phyloP scores from a whole-genome alignment of 129 eudicot species.

The Flaveria robusta region DNA sequence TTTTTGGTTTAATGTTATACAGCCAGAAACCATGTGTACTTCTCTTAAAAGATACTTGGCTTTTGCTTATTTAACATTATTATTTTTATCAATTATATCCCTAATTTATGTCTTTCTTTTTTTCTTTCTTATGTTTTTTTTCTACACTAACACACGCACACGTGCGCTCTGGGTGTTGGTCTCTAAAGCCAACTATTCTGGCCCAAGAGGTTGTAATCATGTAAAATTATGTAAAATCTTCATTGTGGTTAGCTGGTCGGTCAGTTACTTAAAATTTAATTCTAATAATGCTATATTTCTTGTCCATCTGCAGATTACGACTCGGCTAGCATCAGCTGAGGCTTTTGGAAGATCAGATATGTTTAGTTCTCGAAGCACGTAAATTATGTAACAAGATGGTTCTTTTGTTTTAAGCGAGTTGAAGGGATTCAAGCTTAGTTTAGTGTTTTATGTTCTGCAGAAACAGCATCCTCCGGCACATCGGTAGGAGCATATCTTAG shows the following conservation, averaged over 20 bases:
- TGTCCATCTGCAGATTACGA: slow-evolving; percentile 12
- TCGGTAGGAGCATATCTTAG: slow-evolving; percentile 3
- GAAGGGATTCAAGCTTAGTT: neutral
- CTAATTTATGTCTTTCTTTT: neutral
- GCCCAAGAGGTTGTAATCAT: neutral
- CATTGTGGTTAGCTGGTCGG: neutral
- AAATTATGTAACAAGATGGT: slow-evolving; percentile 2
- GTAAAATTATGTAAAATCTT: neutral
- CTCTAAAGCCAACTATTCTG: neutral
- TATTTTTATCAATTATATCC: neutral
- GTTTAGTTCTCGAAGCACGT: slow-evolving; percentile 22
- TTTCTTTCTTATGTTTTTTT: neutral
- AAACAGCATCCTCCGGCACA: neutral
- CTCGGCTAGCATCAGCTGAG: slow-evolving; percentile 27
- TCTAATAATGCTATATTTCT: neutral
- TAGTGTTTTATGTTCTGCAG: slow-evolving; percentile 6
- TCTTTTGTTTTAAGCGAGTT: slow-evolving; percentile 11
- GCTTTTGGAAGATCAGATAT: slow-evolving; percentile 19
- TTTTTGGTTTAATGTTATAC: no score
- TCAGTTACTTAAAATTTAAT: neutral
- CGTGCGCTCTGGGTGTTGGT: no score
- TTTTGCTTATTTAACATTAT: neutral
- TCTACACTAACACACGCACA: neutral
- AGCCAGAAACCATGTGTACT: no score
- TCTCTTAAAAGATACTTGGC: neutral